phyloP scores from a whole-genome alignment of 2,329 filamentous ascomycete species.

The Coniochaeta sp. region DNA sequence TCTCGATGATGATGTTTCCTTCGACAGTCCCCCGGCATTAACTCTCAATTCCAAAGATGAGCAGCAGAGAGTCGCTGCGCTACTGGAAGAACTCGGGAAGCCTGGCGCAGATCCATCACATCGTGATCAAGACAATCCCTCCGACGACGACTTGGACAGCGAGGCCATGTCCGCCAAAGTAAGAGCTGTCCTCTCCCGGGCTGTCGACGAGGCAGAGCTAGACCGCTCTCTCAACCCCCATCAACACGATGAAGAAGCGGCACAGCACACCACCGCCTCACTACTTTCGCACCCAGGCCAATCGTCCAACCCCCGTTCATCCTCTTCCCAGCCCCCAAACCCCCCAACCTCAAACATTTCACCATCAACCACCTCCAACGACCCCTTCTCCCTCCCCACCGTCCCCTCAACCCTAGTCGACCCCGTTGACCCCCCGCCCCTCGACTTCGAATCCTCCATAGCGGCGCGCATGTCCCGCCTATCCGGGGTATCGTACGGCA shows the following conservation, averaged over 20 bases:
- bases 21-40: constrained; percentile 2
- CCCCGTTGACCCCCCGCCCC: constrained; percentile 18
- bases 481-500: constrained; percentile 24
- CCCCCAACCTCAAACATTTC: not conserved
- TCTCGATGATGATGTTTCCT: constrained; percentile 21
- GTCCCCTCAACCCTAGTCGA: constrained; percentile 37
- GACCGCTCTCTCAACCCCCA: constrained; percentile 13
- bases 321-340: not conserved
- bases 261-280: not conserved
- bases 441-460: constrained; percentile 37
- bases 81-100: constrained; percentile 25
- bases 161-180: constrained; percentile 39
- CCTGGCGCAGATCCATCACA: not conserved
- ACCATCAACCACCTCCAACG: not conserved
- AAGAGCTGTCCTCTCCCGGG: constrained; percentile 35
- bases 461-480: constrained; percentile 46
- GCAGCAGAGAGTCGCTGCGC: constrained; percentile 21
- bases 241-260: not conserved
- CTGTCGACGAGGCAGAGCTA: constrained; percentile 38
- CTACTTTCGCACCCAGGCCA: not conserved
- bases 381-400: constrained; percentile 34
- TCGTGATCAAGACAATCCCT: constrained; percentile 5
- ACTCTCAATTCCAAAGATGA: constrained; percentile 18
- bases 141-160: constrained; percentile 39
- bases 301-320: not conserved